phyloP scores from a whole-genome alignment of 1,284 basidiomycete species.

The Tremellales sp. region DNA sequence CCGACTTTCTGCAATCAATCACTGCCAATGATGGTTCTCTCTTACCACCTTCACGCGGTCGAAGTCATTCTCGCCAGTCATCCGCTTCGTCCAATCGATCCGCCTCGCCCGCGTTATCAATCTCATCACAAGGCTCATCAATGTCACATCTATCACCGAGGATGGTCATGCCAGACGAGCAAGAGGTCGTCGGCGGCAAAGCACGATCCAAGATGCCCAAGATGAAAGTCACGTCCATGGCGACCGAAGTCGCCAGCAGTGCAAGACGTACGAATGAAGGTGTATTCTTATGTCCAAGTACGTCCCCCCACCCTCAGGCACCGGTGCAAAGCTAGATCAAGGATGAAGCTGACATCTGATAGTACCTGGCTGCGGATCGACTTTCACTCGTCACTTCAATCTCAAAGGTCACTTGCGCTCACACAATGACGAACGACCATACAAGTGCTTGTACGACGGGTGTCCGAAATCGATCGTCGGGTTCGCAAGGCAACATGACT shows the following conservation, averaged over 20 bases:
- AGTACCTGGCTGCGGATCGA: constrained; percentile 90
- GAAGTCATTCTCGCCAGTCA: constrained; percentile 39
- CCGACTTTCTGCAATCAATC: constrained; percentile 44
- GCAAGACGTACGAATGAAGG: constrained; percentile 85
- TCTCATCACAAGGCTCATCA: constrained; percentile 41
- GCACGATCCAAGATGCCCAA: constrained; percentile 60
- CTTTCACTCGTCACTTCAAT: constrained; percentile 70
- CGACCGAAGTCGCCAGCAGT: constrained; percentile 88
- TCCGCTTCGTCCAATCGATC: constrained; percentile 40
- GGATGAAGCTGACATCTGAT: no score
- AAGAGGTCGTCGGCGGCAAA: constrained; percentile 8
- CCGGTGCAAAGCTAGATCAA: not conserved
- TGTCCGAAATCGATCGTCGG: constrained; percentile 70
- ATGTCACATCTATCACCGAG: constrained; percentile 31
- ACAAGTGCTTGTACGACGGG: constrained; percentile 85
- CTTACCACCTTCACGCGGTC: constrained; percentile 35
- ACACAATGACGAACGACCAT: constrained; percentile 93
- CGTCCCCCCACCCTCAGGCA: constrained; percentile 5
- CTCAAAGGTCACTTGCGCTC: constrained; percentile 81
- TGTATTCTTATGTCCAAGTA: constrained; percentile 74
- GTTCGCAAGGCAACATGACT: constrained; percentile 92
- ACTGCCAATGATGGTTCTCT: constrained; percentile 44
- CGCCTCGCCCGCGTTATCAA: constrained; percentile 39
- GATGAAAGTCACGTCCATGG: constrained; percentile 87
- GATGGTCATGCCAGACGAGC: constrained; percentile 40